Base-by-base conservation (phyloP, 108 stramenopile genomes). In the Nitzschia sp. region DNA sequence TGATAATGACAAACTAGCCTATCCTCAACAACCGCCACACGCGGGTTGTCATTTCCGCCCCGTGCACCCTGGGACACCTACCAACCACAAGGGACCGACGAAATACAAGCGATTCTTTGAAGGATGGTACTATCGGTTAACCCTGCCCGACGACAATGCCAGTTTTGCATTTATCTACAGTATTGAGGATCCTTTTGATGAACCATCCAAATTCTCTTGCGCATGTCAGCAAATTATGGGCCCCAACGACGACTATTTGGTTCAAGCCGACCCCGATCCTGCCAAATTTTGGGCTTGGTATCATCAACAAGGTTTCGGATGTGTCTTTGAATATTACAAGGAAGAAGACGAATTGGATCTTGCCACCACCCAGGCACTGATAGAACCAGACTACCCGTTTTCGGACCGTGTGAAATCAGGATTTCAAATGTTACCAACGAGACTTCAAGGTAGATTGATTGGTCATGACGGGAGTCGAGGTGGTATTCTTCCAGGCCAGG, bases 41-140 rank as follows among this genome's bases (percentile, higher is more conserved):
- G 79, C 90, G 2, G 93, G 90, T 19, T 70, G 93, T 31, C 88
- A 94, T 56, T 94, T 94, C 66, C 60, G 56, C 23, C 93, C 90
- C 1, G 77, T 86, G 32, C 93, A 91, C 73, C 93, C 93, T 1
- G 70, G 71, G 1, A 23, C 75, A 53, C 35, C 28, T 49, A 18
- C 38, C 35, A 32, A 64, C 36, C 33, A 46, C 54, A 55, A 28
- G 31, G 53, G 62, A 8, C 21, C 28, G 46, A 42, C 54, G 27
- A 46, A 65, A 19, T 59, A 64, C 19, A 68, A 77, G 54, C 74
- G 93, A 45, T 92, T 90, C 76, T 85, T 89, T 51, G 94, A 95
- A 75, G 94, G 94, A 25, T 95, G 94, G 94, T 95, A 93, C 71
- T 91, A 92, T 66, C 86, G 94, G 30, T 62, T 95, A 26, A 92